A percentile compares a stretch with the other conserved stretches of the same genome.
These are phyloP conservation scores for Kodamaea sagamina DNA, from an alignment of 805 yeast genomes.

Conservation along the genomic window DNA sequence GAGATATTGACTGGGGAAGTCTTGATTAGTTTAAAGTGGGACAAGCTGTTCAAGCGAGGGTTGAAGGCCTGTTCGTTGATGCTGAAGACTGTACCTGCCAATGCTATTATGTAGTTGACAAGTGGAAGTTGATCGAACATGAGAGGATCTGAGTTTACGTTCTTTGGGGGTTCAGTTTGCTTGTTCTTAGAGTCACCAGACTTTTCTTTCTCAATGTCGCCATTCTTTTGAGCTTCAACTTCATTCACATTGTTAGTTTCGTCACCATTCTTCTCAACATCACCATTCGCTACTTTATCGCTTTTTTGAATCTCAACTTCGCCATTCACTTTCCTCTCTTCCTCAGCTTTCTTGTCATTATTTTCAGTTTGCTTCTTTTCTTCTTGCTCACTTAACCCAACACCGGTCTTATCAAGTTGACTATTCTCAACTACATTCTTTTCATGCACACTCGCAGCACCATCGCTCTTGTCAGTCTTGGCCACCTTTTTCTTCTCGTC, in stretches of 20 bases:
- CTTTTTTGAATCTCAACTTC: background rate
- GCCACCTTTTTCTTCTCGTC: constrained; percentile 19
- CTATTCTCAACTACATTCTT: no score
- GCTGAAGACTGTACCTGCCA: constrained; percentile 35
- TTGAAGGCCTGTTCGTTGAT: constrained; percentile 38
- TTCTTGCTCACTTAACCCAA: background rate
- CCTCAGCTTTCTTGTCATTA: background rate
- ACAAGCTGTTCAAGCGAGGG: constrained; percentile 28
- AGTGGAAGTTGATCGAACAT: constrained; percentile 25
- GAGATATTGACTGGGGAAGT: constrained; percentile 29
- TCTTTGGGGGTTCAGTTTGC: constrained; percentile 19
- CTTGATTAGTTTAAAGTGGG: constrained; percentile 31
- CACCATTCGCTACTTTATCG: background rate
- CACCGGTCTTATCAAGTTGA: background rate
- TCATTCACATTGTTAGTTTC: background rate
- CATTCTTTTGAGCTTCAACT: background rate
- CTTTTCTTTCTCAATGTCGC: no score
- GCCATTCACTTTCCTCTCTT: constrained; percentile 13
- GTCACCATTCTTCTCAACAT: background rate
- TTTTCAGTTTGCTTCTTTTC: no score
- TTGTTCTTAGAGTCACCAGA: no score
- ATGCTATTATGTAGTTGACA: constrained; percentile 37
- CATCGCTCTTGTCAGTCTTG: constrained; percentile 18
- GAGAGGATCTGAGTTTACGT: no score
- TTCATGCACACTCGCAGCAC: no score